Conservation (phyloP, 495 filamentous ascomycete species). For the Hypoxylon crocopeplum region DNA sequence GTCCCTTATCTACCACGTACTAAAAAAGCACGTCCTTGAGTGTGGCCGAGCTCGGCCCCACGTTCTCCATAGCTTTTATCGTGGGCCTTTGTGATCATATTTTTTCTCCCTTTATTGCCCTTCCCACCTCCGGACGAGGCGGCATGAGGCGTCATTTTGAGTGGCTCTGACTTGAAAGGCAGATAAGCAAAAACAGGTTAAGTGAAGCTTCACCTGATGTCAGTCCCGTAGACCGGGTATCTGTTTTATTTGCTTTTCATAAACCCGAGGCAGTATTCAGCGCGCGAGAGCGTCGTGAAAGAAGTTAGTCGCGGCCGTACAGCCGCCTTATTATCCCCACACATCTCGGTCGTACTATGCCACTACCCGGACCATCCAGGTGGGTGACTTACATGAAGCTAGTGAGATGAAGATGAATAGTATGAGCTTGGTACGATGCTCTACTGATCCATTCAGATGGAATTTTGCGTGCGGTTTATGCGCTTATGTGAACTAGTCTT, state of each 20-base stretch:
- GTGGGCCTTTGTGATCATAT: slow-evolving; percentile 22
- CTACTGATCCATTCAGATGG: slow-evolving; percentile 30
- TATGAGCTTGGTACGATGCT: slow-evolving; percentile 38
- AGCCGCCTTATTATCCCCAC: slow-evolving; percentile 33
- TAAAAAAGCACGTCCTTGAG: slow-evolving; percentile 28
- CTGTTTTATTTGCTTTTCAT: slow-evolving; percentile 1
- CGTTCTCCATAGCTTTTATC: slow-evolving; percentile 35
- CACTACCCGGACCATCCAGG: slow-evolving; percentile 26
- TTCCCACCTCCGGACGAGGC: slow-evolving; percentile 27
- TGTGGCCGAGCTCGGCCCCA: slow-evolving; percentile 36
- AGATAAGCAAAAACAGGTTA: slow-evolving; percentile 13
- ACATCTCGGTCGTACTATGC: slow-evolving; percentile 40
- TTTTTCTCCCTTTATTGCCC: slow-evolving; percentile 16
- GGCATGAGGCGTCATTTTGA: slow-evolving; percentile 30
- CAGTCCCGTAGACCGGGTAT: not conserved
- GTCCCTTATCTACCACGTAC: slow-evolving; percentile 35
- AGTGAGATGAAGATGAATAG: slow-evolving; percentile 36
- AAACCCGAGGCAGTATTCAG: slow-evolving; percentile 19
- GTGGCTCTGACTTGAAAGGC: slow-evolving; percentile 8
- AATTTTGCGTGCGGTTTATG: slow-evolving; percentile 30
- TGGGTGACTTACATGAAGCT: slow-evolving; percentile 42
- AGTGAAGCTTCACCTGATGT: slow-evolving; percentile 3
- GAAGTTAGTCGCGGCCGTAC: slow-evolving; percentile 17
- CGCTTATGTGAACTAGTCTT: slow-evolving; percentile 29
- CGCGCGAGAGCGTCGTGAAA: slow-evolving; percentile 6